Base-by-base conservation (phyloP, 768 basidiomycete species). In the Dentipellis sp. region DNA sequence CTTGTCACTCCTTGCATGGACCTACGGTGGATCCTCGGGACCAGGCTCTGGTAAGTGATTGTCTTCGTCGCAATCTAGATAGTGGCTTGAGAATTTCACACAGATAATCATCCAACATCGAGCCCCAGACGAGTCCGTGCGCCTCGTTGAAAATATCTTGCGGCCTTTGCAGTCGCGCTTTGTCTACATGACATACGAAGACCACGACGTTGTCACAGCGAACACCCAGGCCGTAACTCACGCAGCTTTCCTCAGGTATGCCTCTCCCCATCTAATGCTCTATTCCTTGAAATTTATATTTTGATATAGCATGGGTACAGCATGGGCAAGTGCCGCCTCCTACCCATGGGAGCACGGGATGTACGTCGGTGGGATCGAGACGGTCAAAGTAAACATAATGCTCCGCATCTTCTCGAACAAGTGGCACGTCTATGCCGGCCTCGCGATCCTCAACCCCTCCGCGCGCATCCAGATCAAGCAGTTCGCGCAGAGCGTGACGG, bases 171-270 rank as follows among this genome's bases (percentile, higher is more conserved):
- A 80, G 48, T 91, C 89, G 2, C 83, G 94, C 54, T 91, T 84
- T 63, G 95, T 99, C 39, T 85, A 97, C 67, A 75, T 99, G 40
- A 86, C 84, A n/a, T 98, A 97, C 70, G 90, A 94, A 59, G 93
- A 97, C 54, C 97, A 99, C 65, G 97, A 99, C 65, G 76, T 82
- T 42, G 90, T 98, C 50, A 99, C 97, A 0, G 97, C 97, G 11
- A 98, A 98, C 63, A 98, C 97, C 0, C 97, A 99, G 70, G 97
- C 95, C 0, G 95, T 97, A 12, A 97, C 93, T 0, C 97, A 99
- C 64, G 95, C 95, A 11, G 97, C 97, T 0, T 98, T 98, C 75
- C 75, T 99, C 17, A 92, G 86, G 94, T 94, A 68, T 14, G 69
- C 59, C 19, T 37, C 38, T 9, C 19, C 14, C 7, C 14, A 19